Base-by-base conservation (phyloP, 2,329 filamentous ascomycete species). In the Alternaria dauci region DNA sequence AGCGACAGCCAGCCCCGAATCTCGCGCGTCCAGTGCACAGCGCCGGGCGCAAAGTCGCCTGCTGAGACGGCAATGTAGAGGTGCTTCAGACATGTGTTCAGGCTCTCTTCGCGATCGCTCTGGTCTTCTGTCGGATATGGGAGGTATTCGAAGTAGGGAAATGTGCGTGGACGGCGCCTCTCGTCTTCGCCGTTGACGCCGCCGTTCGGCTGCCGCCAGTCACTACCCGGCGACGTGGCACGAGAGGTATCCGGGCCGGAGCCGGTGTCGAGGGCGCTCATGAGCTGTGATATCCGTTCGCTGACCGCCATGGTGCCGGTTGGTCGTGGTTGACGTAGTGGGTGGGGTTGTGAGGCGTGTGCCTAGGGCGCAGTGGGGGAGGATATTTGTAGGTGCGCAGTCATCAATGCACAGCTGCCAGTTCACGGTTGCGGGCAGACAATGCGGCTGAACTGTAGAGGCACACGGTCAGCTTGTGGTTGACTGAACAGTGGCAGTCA, bases 1-100 rank as follows among this genome's bases (percentile, higher is more conserved):
- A 99, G 88, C 55, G 91, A 91, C 68, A 99, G 85, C 95, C 96
- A 99, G 79, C 91, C 92, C 75, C 94, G 89, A 48, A 99, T 89
- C 86, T 99, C 95, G 69, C 94, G 89, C 16, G 95, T 97, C 95
- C 95, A 99, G 80, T 99, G 94, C 62, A 97, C 85, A 28, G 94
- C 95, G 34, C 95, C 95, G 0, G 94, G 92, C 25, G 91, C 90
- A 79, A 98, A 98, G 79, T 99, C 95, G 67, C 97, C 93, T 4
- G 95, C 91, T 76, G 93, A 90, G 65, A 99, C 85, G 58, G 94
- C 88, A 70, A 97, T 92, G 78, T 97, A 98, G 30, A 99, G 89
- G 74, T 97, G 92, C 78, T 94, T 95, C 69, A 98, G 85, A 71
- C 97, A 98, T 76, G 93, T 92, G 46, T 90, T 86, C 47, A 99